Evolutionary conservation across 768 basidiomycete genomes (phyloP), one percentile per base, ranked within the genome.

Genomic region (Boletus coccyginus): DNA sequence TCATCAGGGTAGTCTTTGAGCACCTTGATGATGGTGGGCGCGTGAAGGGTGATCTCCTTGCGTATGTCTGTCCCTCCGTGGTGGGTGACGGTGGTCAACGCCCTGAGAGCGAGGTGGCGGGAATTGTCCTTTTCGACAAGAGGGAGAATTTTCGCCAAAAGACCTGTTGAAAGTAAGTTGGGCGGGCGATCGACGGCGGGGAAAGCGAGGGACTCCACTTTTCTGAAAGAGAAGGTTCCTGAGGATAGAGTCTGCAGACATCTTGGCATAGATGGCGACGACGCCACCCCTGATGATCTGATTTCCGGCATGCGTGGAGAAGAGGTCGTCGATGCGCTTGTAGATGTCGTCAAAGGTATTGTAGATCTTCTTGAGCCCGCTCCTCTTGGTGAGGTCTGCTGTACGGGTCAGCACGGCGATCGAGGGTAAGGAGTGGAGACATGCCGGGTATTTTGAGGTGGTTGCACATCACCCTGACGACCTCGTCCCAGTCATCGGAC

Each of bases 331-430:
- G 27, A 87, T 74, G 29, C 74, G 75, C 16, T 68, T 63, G 57
- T 80, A 83, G 36, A 86, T 76, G 3, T 70, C 70, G 42, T 78
- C 77, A 61, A 88, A 87, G 61, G 81, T 78, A 33, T 73, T 70
- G 64, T 87, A 83, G 7, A 86, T 74, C 62, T 81, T 84, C 68
- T 85, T 88, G 57, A 88, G 69, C 13, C 85, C 86, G 62, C 76
- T 80, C 32, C 83, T 74, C 14, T 73, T 80, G 7, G 75, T 73
- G 17, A 87, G 70, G 65, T 87, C 86, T 87, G 48, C 9, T 7
- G 46, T 33, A n/a, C 6, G 46, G 49, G 40, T 65, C 13, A 61
- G 59, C 47, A 43, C 11, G 9, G 41, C 0, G 16, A 0, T 0
- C 5, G 5, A 16, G 33, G 5, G 5, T 5, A 32, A 10, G 31